Conservation (phyloP, 257 asterid species). For the Echites panduratus region DNA sequence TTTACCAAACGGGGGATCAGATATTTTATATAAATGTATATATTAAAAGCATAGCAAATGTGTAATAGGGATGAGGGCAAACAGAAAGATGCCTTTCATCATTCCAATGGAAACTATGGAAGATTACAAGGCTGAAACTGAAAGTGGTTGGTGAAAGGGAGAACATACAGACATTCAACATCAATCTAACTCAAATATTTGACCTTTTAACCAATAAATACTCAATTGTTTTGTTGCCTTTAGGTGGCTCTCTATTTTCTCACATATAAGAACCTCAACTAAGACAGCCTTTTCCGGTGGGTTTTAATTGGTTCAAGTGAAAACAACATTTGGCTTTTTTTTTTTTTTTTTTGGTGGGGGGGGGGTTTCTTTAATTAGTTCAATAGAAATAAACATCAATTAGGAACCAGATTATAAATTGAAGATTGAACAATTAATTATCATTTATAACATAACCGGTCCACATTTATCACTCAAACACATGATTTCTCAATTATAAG, state of each 20-base stretch:
- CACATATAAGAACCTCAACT: neutral
- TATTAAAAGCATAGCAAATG: too few species aligned
- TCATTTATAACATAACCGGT: too few species aligned
- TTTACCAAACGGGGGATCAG: neutral
- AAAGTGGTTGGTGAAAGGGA: slow-evolving; percentile 27
- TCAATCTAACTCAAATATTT: slow-evolving; percentile 24
- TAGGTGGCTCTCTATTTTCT: neutral
- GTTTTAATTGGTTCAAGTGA: too few species aligned
- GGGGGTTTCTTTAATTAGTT: too few species aligned
- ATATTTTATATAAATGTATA: neutral
- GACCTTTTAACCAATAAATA: slow-evolving; percentile 22
- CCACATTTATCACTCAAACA: too few species aligned
- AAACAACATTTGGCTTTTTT: too few species aligned
- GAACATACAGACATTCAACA: slow-evolving; percentile 34
- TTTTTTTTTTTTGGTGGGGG: too few species aligned
- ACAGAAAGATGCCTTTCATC: slow-evolving; percentile 15
- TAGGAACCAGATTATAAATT: too few species aligned
- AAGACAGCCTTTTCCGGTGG: neutral
- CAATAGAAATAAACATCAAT: too few species aligned
- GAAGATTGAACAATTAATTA: too few species aligned
- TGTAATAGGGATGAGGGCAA: neutral
- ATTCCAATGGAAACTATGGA: neutral
- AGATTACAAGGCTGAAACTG: slow-evolving; percentile 12
- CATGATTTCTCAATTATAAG: too few species aligned
- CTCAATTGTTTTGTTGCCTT: slow-evolving; percentile 2